Evolutionary conservation across 108 stramenopile species (phyloP), one percentile per base, ranked within the genome.

Genomic region (Hondaea fermentalgiana): DNA sequence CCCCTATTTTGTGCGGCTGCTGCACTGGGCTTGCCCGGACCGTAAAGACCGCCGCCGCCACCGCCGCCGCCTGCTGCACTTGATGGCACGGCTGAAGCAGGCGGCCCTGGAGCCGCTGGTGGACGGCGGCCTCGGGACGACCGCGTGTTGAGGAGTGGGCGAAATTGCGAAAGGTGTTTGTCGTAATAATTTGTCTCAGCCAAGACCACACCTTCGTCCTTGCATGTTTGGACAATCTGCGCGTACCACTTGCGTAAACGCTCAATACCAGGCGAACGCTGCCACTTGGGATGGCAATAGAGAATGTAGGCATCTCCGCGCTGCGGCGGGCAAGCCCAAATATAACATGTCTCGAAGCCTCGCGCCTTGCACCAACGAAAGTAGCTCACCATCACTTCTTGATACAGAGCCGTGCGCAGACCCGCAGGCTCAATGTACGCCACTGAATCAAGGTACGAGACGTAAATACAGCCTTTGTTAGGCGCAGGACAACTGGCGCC

Each of bases 231-330:
- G n/a, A 98, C 93, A 88, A 96, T 94, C 14, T 94, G 90, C 58
- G 91, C 71, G 88, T 98, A 98, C 98, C 98, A 98, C 21, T 94
- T 60, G 57, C 96, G 92, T 4, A 98, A 91, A 91, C 96, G 95
- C 87, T 97, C 97, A 87, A 96, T 96, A 72, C 93, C 93, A 5
- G 98, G 96, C 43, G 94, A 94, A 69, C 93, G 87, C 90, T 96
- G 96, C 28, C 94, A 87, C 23, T 93, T 72, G 12, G 97, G 97
- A 89, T 97, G 96, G 72, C 94, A 93, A 90, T 96, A 92, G 72
- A 97, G 95, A 59, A 98, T 97, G 91, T 98, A 98, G 60, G 97
- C 98, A 89, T 98, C 98, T 6, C 97, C 98, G 72, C 96, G 96
- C 17, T 95, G 91, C 12, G 97, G 98, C 25, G 98, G 98, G 60